Evolutionary conservation across 179 eudicot species (phyloP), one percentile per base, ranked within the genome.

Genomic region (Silene noctiflora): DNA sequence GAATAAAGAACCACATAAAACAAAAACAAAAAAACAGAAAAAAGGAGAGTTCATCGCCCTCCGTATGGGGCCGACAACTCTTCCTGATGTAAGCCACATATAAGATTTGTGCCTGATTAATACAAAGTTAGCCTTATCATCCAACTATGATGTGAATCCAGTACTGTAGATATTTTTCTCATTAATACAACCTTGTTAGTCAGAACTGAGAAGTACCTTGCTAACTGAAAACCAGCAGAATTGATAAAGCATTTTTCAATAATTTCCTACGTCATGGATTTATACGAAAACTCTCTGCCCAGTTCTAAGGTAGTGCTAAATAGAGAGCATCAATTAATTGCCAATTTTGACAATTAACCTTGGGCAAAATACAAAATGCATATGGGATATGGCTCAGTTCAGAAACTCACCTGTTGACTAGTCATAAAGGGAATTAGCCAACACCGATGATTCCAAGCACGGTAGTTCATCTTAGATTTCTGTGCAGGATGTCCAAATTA

Each of bases 401-500:
- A 80, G 75, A 77, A 75, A 74, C 81, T 86, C 59, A 91, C 98
- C 91, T 91, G 93, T 75, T 72, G 83, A 65, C 76, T 66, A 22
- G 90, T 73, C 97, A 90, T 94, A 78, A 83, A 88, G 67, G 92
- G 82, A 76, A 89, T 92, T 53, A 92, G 74, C 97, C 97, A 89
- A 74, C 89, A 89, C 19, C 95, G 86, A 75, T 94, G 95, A 76
- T 88, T 85, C 98, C 98, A 91, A 53, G 97, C 95, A 74, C 96
- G 97, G 68, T 94, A 94, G 79, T 94, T 94, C 97, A 91, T 94
- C 80, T 91, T 94, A 62, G 91, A 90, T 35, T 86, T 90, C 98
- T 94, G 86, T 77, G 83, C 71, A 75, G 68, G 68, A 73, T 77
- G 44, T 33, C 46, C 16, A 51, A 55, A 71, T 53, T 71, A 53